phyloP scores from a whole-genome alignment of 129 eudicot genomes.

The Flaveria trinervia region DNA sequence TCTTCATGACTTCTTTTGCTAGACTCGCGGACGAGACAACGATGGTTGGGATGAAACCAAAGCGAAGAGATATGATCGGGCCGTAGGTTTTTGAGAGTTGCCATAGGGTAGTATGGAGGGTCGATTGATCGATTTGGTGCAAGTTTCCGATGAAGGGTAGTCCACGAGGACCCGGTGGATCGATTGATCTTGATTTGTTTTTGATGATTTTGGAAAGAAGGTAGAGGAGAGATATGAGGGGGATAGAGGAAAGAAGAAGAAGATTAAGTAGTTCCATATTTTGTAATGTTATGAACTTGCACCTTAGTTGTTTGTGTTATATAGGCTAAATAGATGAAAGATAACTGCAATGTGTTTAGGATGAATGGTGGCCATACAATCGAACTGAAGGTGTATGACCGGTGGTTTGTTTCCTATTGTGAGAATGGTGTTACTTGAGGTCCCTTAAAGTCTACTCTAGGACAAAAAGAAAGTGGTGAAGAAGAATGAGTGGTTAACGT shows the following conservation, averaged over 20 bases:
- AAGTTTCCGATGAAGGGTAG: constrained; percentile 38
- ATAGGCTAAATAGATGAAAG: no score
- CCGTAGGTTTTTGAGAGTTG: constrained; percentile 31
- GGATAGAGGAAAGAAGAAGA: constrained; percentile 11
- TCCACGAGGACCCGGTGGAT: constrained; percentile 31
- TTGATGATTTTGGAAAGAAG: constrained; percentile 28
- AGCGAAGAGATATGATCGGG: constrained; percentile 16
- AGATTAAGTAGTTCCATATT: neutral
- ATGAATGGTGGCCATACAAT: no score
- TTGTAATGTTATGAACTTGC: no score
- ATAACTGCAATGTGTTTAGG: no score
- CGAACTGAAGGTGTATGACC: no score
- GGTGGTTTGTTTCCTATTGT: no score
- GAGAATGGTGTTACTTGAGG: no score
- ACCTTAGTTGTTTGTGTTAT: no score
- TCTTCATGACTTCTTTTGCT: constrained; percentile 27
- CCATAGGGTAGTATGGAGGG: constrained; percentile 30
- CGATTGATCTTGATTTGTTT: constrained; percentile 9
- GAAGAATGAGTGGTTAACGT: no score
- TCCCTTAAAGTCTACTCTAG: no score
- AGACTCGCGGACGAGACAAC: constrained; percentile 27
- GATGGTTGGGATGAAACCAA: constrained; percentile 27
- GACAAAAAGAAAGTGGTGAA: no score
- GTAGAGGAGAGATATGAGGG: constrained; percentile 12
- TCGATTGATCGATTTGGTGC: constrained; percentile 28